Conservation (phyloP, 345 rosid genomes). For the Sonneratia caseolaris region DNA sequence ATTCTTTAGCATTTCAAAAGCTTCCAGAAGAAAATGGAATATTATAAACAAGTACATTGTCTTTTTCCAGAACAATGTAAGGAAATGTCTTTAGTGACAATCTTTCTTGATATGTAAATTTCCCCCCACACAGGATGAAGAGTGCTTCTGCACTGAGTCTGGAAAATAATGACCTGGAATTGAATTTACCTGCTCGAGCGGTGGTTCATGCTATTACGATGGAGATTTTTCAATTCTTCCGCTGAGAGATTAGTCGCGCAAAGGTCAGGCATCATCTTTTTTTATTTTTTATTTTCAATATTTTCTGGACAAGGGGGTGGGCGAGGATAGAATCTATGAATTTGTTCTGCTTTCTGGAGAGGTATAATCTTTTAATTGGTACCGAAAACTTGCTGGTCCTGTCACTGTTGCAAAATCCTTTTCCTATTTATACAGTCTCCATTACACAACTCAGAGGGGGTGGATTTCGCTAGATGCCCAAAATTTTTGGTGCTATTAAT, state of each 20-base stretch:
- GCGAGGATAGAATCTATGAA: constrained; percentile 34
- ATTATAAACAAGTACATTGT: background rate
- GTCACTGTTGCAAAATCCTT: constrained; percentile 38
- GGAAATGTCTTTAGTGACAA: background rate
- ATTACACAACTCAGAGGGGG: constrained; percentile 14
- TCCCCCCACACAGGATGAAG: background rate
- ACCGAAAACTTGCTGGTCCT: constrained; percentile 26
- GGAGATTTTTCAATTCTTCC: background rate
- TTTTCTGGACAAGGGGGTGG: constrained; percentile 4
- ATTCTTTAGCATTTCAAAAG: background rate
- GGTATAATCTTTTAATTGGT: constrained; percentile 33
- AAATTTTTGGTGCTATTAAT: constrained; percentile 18
- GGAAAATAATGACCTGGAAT: background rate
- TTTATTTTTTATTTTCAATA: background rate
- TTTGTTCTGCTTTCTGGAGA: constrained; percentile 37
- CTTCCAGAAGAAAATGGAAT: background rate
- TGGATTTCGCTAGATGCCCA: constrained; percentile 30
- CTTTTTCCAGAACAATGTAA: background rate
- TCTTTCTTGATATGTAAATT: background rate
- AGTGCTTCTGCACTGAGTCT: background rate
- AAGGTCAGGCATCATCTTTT: constrained; percentile 9
- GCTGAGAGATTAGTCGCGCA: constrained; percentile 5
- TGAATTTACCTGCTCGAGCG: constrained; percentile 4
- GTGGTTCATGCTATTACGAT: background rate
- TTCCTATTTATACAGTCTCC: constrained; percentile 14